These are phyloP conservation scores for Solanum sitiens DNA, from an alignment of 257 asterid genomes.

Conservation along the genomic window DNA sequence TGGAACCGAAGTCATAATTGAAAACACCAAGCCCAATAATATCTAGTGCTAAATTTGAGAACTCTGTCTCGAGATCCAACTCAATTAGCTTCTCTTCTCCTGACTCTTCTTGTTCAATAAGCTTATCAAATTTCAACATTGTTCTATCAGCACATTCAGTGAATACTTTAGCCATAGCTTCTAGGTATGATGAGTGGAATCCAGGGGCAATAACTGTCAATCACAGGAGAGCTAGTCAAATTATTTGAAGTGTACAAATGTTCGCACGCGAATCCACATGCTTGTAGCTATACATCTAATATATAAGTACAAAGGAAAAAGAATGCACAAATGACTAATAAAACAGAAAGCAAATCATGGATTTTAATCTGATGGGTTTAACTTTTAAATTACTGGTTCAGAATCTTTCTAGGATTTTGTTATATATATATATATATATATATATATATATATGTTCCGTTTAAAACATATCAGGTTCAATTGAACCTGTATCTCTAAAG, in stretches of 20 bases:
- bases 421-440: not conserved
- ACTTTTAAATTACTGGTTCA: not conserved
- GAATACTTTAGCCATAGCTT: conserved; percentile 89
- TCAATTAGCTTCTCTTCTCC: conserved; percentile 40
- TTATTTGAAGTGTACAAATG: not conserved
- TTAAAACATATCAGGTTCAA: not conserved
- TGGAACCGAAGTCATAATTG: conserved; percentile 91
- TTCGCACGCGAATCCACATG: not conserved
- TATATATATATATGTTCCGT: not conserved
- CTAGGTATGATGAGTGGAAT: conserved; percentile 82
- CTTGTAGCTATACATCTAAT: not conserved
- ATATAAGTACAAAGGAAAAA: not conserved
- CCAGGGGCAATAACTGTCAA: conserved; percentile 87
- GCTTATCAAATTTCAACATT: conserved; percentile 53
- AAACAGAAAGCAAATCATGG: not conserved
- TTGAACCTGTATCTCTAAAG: not conserved
- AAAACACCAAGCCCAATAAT: conserved; percentile 92
- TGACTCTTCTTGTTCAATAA: conserved; percentile 42
- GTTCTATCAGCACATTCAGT: conserved; percentile 73
- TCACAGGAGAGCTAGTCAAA: not conserved
- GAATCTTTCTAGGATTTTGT: not conserved
- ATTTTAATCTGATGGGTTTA: not conserved
- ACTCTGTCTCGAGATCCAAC: conserved; percentile 90
- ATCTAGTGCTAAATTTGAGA: conserved; percentile 90
- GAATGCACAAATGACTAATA: not conserved